Base-by-base conservation (phyloP, 169 alveolate species). In the Miamiensis avidus region DNA sequence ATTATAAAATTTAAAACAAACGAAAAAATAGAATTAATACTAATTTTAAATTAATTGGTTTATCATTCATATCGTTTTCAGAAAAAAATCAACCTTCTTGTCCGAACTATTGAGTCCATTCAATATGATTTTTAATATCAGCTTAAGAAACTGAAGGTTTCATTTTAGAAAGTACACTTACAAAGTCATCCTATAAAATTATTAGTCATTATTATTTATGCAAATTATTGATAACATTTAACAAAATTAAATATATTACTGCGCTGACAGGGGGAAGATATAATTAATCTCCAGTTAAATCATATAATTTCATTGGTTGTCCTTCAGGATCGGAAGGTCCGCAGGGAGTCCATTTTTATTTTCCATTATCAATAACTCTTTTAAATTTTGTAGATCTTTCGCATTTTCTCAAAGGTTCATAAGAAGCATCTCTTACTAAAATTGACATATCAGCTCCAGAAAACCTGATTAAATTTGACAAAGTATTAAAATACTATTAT, bases 381-480 rank as follows among this genome's bases (percentile, higher is more conserved):
- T 94, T 95, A 89, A 96, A 98, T 78, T 94, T 92, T 6, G 94
- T 93, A 0, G 99, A 97, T 27, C 90, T 88, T 84, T 96, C 93
- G 82, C 98, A 94, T 82, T 94, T 97, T 86, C 99, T 94, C 0
- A 98, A 85, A 29, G 99, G 99, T 88, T 96, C 97, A 94, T 96
- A 95, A 30, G 97, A 88, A 28, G 99, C 99, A 87, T 97, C 99
- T 82, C 97, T 93, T 6, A 96, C 95, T 65, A 97, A 88, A 74
- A 96, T 95, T 27, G 97, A 91, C 65, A 98, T 94, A 89, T 98
- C 99, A 25, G 98, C 94, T 0, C 99, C 99, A 69, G 98, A 95
- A 89, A 89, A 98, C 0, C 82, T 77, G 33, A 33, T 33, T 33
- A 31, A 31, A 0, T 28, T 4, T 33, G 0, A 31, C 0, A 31